Evolutionary conservation across 1,284 basidiomycete genomes (phyloP).

Genomic region (Austroboletus niveus): DNA sequence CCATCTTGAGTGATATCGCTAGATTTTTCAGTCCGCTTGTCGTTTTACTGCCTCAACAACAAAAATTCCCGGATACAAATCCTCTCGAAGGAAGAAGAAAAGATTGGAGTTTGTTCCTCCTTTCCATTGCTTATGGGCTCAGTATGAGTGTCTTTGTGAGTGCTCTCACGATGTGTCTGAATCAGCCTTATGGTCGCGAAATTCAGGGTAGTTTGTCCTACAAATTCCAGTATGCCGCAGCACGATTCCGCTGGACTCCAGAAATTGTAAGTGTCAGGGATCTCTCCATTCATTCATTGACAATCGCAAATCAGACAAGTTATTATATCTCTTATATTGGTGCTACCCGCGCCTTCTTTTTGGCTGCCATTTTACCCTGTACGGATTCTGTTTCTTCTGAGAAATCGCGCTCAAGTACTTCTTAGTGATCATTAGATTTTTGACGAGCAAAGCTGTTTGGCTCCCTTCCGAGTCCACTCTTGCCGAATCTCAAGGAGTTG

Average conservation of each 20-base stretch:
- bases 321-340: conserved; percentile 71
- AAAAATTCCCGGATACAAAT: conserved; percentile 24
- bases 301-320: conserved; percentile 51
- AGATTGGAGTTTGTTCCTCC: conserved; percentile 69
- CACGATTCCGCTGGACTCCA: conserved; percentile 70
- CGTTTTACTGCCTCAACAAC: conserved; percentile 56
- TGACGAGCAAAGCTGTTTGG: conserved; percentile 43
- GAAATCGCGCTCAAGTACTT: conserved; percentile 1
- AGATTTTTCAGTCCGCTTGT: conserved; percentile 64
- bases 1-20: conserved; percentile 40
- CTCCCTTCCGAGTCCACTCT: conserved; percentile 29
- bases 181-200: not conserved
- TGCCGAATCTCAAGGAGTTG: conserved; percentile 6
- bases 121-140: conserved; percentile 58
- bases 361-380: conserved; percentile 72
- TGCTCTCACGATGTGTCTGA: conserved; percentile 3
- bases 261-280: conserved; percentile 51
- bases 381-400: conserved; percentile 19
- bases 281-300: conserved; percentile 3
- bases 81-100: conserved; percentile 41
- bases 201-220: conserved; percentile 61
- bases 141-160: conserved; percentile 56
- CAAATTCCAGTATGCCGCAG: conserved; percentile 70
- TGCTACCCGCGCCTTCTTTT: conserved; percentile 55
- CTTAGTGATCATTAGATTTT: conserved; percentile 53